Evolutionary conservation across 1,284 basidiomycete species (phyloP), one percentile per base, ranked within the genome.

Genomic region (Naganishia sp.): DNA sequence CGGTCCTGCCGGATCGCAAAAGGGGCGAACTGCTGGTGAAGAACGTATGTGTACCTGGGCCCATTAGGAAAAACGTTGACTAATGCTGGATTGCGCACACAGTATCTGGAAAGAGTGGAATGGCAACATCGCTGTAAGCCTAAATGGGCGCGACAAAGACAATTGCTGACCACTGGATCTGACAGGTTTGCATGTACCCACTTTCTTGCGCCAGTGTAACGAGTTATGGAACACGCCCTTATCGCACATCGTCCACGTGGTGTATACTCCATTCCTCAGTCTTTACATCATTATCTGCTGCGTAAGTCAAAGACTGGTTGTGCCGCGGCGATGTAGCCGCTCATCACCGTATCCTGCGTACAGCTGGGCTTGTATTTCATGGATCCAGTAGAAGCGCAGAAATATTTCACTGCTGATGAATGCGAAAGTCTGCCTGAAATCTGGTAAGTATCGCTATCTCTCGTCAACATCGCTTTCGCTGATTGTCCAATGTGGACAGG

Each of bases 51-150:
- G 23, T 25, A 2, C 31, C n/a, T n/a, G n/a, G 11, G 23, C 10
- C n/a, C 23, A 6, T 56, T 31, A 42, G n/a, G 25, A 41, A 23
- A 25, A 52, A 18, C 42, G 15, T 23, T 35, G n/a, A 21, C 17
- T 23, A 45, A 39, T 31, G 21, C 46, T 46, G 42, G 32, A n/a
- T 28, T n/a, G n/a, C 32, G 1, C 17, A 32, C 42, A 28, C 50
- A 75, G 69, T 80, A 77, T 64, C 70, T 79, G 31, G 72, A 75
- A 32, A 71, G 73, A n/a, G 78, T 79, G 10, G 79, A 80, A 60
- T 81, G 79, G 79, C 70, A 80, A n/a, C 77, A 80, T 70, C 73
- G 79, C 72, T 76, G 78, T 77, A 60, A 74, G 74, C 69, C 21
- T 23, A 17, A n/a, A 49, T 7, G n/a, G n/a, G 25, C 50, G 15